Conservation (phyloP, 345 rosid genomes). For the Mallotus nudiflorus region DNA sequence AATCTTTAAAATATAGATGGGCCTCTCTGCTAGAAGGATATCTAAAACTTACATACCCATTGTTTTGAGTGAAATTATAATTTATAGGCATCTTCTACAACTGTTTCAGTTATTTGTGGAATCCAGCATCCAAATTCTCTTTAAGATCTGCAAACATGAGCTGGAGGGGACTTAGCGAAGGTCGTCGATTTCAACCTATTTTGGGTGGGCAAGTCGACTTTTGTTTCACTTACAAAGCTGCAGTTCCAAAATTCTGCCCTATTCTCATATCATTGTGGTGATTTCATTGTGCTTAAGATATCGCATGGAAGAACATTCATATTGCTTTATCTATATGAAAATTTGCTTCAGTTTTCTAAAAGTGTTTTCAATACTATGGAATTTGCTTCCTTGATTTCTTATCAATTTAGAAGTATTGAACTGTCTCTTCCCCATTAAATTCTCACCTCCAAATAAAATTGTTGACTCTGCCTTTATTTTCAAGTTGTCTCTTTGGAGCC, state of each 20-base stretch:
- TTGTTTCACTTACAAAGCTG: constrained; percentile 62
- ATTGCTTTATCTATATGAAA: constrained; percentile 7
- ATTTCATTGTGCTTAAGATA: constrained; percentile 93
- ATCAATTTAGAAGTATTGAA: not conserved
- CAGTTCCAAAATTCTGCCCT: constrained; percentile 53
- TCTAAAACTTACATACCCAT: constrained; percentile 50
- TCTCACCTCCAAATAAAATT: no score
- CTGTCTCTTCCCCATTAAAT: no score
- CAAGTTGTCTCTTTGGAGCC: not conserved
- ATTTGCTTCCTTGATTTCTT: not conserved
- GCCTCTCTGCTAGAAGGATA: constrained; percentile 66
- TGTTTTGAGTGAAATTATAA: constrained; percentile 65
- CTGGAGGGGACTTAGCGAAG: constrained; percentile 63
- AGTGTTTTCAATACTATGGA: not conserved
- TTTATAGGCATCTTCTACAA: constrained; percentile 76
- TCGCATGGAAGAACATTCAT: not conserved
- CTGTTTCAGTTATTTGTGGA: constrained; percentile 65
- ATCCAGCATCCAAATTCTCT: constrained; percentile 67
- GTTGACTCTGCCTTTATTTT: not conserved
- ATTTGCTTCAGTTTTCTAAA: not conserved
- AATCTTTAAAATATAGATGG: constrained; percentile 61
- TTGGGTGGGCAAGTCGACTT: constrained; percentile 56
- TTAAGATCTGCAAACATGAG: constrained; percentile 73
- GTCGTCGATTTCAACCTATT: constrained; percentile 57
- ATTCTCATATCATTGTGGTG: constrained; percentile 66